A percentile compares a stretch with the other conserved stretches of the same genome.
Evolutionary conservation across 768 basidiomycete species (phyloP).

Genomic region (Trametes coccinea): DNA sequence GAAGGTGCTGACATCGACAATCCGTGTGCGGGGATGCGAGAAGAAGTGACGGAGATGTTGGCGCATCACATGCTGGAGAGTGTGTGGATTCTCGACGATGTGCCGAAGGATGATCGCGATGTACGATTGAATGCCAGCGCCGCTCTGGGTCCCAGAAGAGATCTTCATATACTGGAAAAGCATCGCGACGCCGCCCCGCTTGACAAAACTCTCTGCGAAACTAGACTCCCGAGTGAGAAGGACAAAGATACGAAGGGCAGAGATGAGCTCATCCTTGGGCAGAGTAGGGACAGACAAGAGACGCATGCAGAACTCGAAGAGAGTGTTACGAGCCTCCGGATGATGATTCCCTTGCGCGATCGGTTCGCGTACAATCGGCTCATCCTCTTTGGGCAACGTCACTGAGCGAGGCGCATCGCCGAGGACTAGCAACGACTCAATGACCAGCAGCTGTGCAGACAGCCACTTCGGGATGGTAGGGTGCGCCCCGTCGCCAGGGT

Average conservation of each 20-base stretch:
- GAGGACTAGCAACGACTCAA: slow-evolving; percentile 77
- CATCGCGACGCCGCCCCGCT: slow-evolving; percentile 57
- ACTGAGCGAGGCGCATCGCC: slow-evolving; percentile 72
- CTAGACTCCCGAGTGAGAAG: slow-evolving; percentile 75
- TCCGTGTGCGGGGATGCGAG: slow-evolving; percentile 63
- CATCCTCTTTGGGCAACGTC: slow-evolving; percentile 68
- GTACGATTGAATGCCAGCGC: slow-evolving; percentile 73
- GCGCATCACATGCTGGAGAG: slow-evolving; percentile 72
- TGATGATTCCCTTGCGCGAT: slow-evolving; percentile 63
- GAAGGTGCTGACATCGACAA: slow-evolving; percentile 70
- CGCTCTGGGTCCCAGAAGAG: slow-evolving; percentile 48
- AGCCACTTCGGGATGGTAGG: slow-evolving; percentile 80
- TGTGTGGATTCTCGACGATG: slow-evolving; percentile 73
- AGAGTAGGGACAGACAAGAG: slow-evolving; percentile 65
- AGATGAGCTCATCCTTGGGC: slow-evolving; percentile 79
- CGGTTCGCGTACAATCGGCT: slow-evolving; percentile 52
- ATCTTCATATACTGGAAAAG: slow-evolving; percentile 70
- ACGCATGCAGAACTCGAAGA: slow-evolving; percentile 77
- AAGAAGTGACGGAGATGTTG: slow-evolving; percentile 85
- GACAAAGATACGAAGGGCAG: slow-evolving; percentile 80
- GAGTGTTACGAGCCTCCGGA: slow-evolving; percentile 55
- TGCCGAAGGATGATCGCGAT: slow-evolving; percentile 91
- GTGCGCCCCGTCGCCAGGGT: slow-evolving; percentile 52
- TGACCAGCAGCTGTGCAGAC: slow-evolving; percentile 79
- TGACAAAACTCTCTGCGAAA: slow-evolving; percentile 67